Base-by-base conservation (phyloP, 75 land plant species). In the Ceratopteris richardii region DNA sequence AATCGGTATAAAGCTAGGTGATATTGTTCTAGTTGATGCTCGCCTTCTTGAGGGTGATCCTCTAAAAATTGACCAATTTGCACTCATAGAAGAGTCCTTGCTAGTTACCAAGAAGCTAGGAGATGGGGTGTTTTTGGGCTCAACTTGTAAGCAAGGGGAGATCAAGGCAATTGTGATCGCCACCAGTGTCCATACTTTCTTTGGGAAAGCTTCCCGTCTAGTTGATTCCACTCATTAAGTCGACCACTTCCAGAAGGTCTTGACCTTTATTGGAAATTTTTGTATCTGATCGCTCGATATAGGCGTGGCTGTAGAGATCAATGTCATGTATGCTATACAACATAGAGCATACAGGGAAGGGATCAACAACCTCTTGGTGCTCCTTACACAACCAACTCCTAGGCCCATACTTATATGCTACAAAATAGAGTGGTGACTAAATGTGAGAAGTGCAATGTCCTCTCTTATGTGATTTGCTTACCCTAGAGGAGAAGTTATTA, bases 141-240 rank as follows among this genome's bases (percentile, higher is more conserved):
- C 93, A 31, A 88, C 88, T 13, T 84, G 88, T 56, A 87, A 87
- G 65, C 92, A 87, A 58, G 92, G 92, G 21, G 92, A 87, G 57
- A 74, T 87, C 36, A 84, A 87, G 62, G 90, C 87, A 47, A 74
- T 87, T 24, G 83, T 86, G 19, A 87, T 87, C 50, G 88, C 84
- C 58, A 87, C 92, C 1, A 88, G 92, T 53, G 82, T 87, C 39
- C 84, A n/a, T 58, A 87, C 88, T 56, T 87, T 87, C 74, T 87
- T 87, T 64, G 92, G 92, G 51, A 87, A 87, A 69, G 92, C 88
- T 37, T 84, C 92, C 28, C 92, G 81, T 51, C 76, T 87, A 17
- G 92, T 87, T 4, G 91, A 87, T 44, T 70, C 77, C 62, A 87
- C 91, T 24, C 74, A 83, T 63, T 66, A 87, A 60, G 88, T 84